Conservation (phyloP, 208 protist species). For the Borovskyia barvae region DNA sequence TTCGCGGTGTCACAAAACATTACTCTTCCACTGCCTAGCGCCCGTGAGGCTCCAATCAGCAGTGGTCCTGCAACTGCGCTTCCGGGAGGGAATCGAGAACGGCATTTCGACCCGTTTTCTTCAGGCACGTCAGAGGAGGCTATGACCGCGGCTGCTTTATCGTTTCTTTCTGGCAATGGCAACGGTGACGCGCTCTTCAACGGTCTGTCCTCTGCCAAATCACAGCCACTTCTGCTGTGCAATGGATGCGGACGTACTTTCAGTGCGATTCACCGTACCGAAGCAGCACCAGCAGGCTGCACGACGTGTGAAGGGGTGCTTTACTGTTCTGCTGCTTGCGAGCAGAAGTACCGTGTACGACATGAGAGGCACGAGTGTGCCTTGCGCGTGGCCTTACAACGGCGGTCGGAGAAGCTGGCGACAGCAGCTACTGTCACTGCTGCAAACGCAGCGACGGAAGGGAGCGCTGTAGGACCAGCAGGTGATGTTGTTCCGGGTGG, state of each 20-base stretch:
- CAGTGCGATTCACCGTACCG: slow-evolving; percentile 6
- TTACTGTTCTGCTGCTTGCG: slow-evolving; percentile 45
- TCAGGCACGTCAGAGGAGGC: background rate
- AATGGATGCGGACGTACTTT: slow-evolving; percentile 11
- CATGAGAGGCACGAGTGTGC: slow-evolving; percentile 42
- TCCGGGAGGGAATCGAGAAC: background rate
- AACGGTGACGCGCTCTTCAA: background rate
- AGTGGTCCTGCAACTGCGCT: background rate
- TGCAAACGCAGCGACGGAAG: background rate
- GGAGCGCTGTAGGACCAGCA: slow-evolving; percentile 3
- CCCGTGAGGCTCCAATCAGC: background rate
- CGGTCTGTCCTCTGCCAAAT: background rate
- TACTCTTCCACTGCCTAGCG: background rate
- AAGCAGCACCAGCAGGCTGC: slow-evolving; percentile 11
- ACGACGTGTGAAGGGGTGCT: slow-evolving; percentile 22
- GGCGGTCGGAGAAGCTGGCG: slow-evolving; percentile 12
- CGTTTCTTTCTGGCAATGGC: background rate
- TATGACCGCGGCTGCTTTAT: background rate
- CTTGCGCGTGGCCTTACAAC: slow-evolving; percentile 18
- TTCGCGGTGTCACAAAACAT: slow-evolving; percentile 30
- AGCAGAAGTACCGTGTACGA: slow-evolving; percentile 18
- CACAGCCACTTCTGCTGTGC: slow-evolving; percentile 6
- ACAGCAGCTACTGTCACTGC: background rate
- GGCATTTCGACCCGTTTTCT: too few species aligned
- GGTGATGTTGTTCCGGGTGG: slow-evolving; percentile 26